These are phyloP conservation scores for Drechslerella stenobrocha DNA, from an alignment of 2,329 filamentous ascomycete genomes.

Conservation along the genomic window DNA sequence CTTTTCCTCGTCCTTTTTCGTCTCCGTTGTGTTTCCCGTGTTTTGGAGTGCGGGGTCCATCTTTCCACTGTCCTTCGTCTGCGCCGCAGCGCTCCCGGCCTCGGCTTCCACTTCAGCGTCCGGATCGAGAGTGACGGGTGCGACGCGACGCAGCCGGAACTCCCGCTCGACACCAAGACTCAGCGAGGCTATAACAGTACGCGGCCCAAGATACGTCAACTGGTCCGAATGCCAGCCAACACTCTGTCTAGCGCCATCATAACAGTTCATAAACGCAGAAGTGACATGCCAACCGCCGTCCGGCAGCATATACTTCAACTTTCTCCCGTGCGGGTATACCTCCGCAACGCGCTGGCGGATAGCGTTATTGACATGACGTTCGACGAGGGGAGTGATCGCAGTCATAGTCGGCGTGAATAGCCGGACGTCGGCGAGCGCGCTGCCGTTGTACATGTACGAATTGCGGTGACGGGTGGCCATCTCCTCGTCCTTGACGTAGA, in stretches of 20 bases:
- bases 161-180: slow-evolving; percentile 90
- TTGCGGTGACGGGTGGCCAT: slow-evolving; percentile 19
- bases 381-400: slow-evolving; percentile 70
- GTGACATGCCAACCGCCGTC: slow-evolving; percentile 74
- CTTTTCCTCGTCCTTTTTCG: slow-evolving; percentile 53
- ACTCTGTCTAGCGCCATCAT: slow-evolving; percentile 75
- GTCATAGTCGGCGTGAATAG: slow-evolving; percentile 79
- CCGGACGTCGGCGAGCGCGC: slow-evolving; percentile 61
- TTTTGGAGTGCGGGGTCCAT: neutral
- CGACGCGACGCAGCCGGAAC: slow-evolving; percentile 78
- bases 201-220: slow-evolving; percentile 86
- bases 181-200: slow-evolving; percentile 83
- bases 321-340: slow-evolving; percentile 69
- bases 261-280: slow-evolving; percentile 92
- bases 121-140: slow-evolving; percentile 63
- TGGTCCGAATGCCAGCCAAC: slow-evolving; percentile 96
- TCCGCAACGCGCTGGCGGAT: slow-evolving; percentile 71
- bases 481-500: slow-evolving; percentile 68
- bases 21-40: neutral
- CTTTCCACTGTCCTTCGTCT: too few relatives aligned
- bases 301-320: slow-evolving; percentile 76
- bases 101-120: slow-evolving; percentile 37
- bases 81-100: neutral
- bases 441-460: slow-evolving; percentile 85
- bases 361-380: slow-evolving; percentile 74